Conservation (phyloP, 192 early-diverging fungal genomes). For the Umbelopsis isabellina region DNA sequence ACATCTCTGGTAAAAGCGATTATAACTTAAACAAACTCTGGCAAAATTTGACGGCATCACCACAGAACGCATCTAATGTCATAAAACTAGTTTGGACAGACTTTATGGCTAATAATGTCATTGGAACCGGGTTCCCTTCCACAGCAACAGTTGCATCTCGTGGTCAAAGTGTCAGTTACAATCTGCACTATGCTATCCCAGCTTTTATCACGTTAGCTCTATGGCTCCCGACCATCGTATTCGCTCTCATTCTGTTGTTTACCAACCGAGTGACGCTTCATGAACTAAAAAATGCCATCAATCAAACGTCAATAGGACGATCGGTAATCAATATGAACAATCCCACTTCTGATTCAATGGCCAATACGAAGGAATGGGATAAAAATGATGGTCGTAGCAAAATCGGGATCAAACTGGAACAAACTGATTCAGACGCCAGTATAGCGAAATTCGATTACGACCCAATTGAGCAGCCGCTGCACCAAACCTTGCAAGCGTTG, state of each 20-base stretch:
- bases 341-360: background rate
- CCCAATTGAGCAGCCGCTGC: background rate
- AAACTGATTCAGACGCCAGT: background rate
- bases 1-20: background rate
- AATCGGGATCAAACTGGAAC: background rate
- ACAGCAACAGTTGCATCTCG: background rate
- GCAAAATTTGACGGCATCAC: background rate
- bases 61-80: background rate
- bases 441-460: conserved; percentile 5
- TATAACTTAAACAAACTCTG: background rate
- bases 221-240: background rate
- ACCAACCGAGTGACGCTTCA: background rate
- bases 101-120: background rate
- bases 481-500: background rate
- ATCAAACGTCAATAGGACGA: conserved; percentile 1
- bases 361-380: background rate
- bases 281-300: conserved; percentile 3
- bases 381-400: background rate
- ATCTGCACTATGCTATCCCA: background rate
- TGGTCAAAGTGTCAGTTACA: background rate
- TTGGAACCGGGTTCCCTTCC: background rate
- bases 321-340: background rate
- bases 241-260: background rate
- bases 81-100: background rate
- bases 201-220: background rate